phyloP scores from a whole-genome alignment of 495 filamentous ascomycete species.

The Xylaria flabelliformis region DNA sequence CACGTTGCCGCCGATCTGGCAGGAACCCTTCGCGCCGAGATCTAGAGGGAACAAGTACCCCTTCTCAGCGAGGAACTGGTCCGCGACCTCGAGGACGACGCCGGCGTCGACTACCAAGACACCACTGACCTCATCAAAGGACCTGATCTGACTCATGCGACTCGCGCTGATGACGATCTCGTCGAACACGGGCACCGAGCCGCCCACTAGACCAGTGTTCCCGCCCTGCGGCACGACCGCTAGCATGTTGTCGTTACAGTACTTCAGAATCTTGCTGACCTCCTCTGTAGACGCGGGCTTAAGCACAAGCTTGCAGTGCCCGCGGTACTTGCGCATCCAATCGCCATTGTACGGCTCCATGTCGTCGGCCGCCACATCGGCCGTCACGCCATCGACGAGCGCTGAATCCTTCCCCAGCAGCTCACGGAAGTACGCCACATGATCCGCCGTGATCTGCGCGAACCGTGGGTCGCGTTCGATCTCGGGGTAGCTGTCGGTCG shows the following conservation, averaged over 20 bases:
- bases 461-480: constrained; percentile 80
- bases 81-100: constrained; percentile 86
- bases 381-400: constrained; percentile 81
- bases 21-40: constrained; percentile 95
- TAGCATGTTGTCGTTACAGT: constrained; percentile 89
- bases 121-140: constrained; percentile 92
- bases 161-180: constrained; percentile 92
- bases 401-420: constrained; percentile 78
- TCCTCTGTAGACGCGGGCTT: constrained; percentile 84
- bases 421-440: constrained; percentile 80
- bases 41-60: constrained; percentile 92
- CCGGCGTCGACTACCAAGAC: constrained; percentile 89
- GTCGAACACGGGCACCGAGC: constrained; percentile 94
- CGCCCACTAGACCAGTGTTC: constrained; percentile 94
- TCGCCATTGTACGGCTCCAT: constrained; percentile 93
- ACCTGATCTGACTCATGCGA: constrained; percentile 87
- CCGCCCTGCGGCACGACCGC: constrained; percentile 98
- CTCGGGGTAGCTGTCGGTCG: constrained; percentile 83
- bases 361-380: constrained; percentile 71
- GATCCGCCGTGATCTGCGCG: constrained; percentile 69
- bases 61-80: constrained; percentile 79
- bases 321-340: constrained; percentile 99
- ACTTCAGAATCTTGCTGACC: constrained; percentile 84
- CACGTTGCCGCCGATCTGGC: constrained; percentile 98
- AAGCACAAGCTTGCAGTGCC: constrained; percentile 83